phyloP scores from a whole-genome alignment of 2,329 filamentous ascomycete species.

The Penicillium concentricum region DNA sequence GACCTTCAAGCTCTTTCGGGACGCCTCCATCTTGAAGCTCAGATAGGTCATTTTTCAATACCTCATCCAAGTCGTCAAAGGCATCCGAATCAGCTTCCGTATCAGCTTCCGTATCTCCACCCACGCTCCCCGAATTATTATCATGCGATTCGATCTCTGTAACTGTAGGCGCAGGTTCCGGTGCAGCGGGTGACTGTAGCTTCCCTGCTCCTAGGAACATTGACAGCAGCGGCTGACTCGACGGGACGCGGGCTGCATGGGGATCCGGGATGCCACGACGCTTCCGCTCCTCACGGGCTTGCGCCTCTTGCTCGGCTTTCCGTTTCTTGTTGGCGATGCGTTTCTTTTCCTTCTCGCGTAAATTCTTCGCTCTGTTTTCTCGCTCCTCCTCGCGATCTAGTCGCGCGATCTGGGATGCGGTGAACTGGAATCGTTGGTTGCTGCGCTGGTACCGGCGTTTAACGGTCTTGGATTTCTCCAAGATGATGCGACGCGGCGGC shows the following conservation, averaged over 20 bases:
- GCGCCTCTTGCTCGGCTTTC: conserved; percentile 36
- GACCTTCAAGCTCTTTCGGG: background rate
- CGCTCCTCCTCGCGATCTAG: conserved; percentile 45
- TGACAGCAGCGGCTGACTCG: conserved; percentile 37
- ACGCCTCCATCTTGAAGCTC: conserved; percentile 9
- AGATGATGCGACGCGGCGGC: conserved; percentile 33
- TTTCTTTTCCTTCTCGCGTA: conserved; percentile 36
- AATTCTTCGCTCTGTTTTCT: conserved; percentile 40
- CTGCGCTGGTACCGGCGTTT: conserved; percentile 41
- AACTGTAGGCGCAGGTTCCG: background rate
- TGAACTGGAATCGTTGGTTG: conserved; percentile 38
- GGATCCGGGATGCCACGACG: conserved; percentile 34
- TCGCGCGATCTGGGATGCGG: conserved; percentile 34
- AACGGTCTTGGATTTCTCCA: conserved; percentile 41
- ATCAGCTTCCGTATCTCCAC: conserved; percentile 23
- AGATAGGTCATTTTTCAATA: conserved; percentile 12
- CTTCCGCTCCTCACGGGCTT: conserved; percentile 34
- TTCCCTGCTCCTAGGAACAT: conserved; percentile 29
- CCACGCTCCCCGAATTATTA: conserved; percentile 8
- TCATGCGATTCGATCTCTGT: conserved; percentile 3
- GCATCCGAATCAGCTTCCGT: conserved; percentile 25
- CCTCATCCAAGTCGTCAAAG: conserved; percentile 25
- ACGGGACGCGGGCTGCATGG: conserved; percentile 29
- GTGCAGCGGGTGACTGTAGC: background rate
- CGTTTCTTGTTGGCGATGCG: conserved; percentile 37